These are phyloP conservation scores for Cercospora zeae-maydis DNA, from an alignment of 2,329 filamentous ascomycete genomes.

Conservation along the genomic window DNA sequence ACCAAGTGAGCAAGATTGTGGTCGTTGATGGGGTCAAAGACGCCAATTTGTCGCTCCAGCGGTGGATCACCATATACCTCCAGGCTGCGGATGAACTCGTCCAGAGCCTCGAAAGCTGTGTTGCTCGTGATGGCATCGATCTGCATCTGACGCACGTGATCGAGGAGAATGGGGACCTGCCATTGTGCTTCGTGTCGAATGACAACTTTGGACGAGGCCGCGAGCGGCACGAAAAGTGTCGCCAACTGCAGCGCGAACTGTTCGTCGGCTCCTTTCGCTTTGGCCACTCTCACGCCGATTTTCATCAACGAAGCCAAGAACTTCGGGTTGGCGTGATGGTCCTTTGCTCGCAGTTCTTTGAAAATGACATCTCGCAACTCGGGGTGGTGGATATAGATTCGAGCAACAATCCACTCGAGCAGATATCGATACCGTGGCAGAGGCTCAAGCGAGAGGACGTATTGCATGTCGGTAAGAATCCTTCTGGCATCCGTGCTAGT, in stretches of 20 bases:
- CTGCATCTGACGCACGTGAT: slow-evolving; percentile 36
- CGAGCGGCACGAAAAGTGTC: slow-evolving; percentile 43
- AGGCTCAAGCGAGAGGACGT: slow-evolving; percentile 45
- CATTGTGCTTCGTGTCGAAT: slow-evolving; percentile 54
- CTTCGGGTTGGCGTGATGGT: slow-evolving; percentile 48
- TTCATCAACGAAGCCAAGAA: slow-evolving; percentile 49
- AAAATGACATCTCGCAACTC: slow-evolving; percentile 37
- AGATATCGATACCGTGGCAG: slow-evolving; percentile 48
- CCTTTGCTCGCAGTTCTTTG: slow-evolving; percentile 37
- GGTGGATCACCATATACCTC: slow-evolving; percentile 43
- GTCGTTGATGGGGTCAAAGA: slow-evolving; percentile 43
- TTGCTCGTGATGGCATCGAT: slow-evolving; percentile 41
- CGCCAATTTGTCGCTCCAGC: slow-evolving; percentile 38
- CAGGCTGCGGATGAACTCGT: slow-evolving; percentile 44
- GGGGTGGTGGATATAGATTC: slow-evolving; percentile 40
- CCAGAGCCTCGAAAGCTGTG: slow-evolving; percentile 42
- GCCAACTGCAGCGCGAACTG: slow-evolving; percentile 41
- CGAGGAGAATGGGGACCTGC: slow-evolving; percentile 45
- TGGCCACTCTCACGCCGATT: slow-evolving; percentile 43
- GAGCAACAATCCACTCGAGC: slow-evolving; percentile 48
- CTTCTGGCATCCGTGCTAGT: slow-evolving; percentile 26
- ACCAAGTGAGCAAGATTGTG: slow-evolving; percentile 45
- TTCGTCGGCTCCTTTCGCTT: slow-evolving; percentile 37
- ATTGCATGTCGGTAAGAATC: slow-evolving; percentile 40
- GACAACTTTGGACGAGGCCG: slow-evolving; percentile 49